A percentile compares a stretch with the other conserved stretches of the same genome.
phyloP scores from a whole-genome alignment of 2,329 filamentous ascomycete species.

The Diaporthe sp. region DNA sequence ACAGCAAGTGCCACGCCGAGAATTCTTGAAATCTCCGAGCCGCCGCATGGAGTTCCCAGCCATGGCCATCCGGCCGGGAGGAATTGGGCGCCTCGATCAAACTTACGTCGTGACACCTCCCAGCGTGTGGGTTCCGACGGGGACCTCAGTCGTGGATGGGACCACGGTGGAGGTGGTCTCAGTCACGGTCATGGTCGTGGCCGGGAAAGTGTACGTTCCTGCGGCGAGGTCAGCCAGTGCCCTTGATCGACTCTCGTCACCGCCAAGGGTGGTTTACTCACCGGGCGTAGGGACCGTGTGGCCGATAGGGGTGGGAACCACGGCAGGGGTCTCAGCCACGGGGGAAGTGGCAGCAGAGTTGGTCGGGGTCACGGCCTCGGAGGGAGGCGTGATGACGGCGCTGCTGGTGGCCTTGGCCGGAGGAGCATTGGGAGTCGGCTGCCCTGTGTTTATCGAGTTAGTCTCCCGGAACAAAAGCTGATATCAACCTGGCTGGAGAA shows the following conservation, averaged over 20 bases:
- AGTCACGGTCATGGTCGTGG: conserved; percentile 75
- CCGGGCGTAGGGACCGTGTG: conserved; percentile 70
- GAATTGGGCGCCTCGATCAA: background rate
- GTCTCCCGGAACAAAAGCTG: background rate
- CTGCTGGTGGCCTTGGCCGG: conserved; percentile 38
- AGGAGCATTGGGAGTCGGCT: conserved; percentile 35
- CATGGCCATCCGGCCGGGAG: background rate
- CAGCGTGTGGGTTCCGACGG: conserved; percentile 73
- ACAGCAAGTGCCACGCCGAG: background rate
- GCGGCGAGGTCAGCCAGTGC: background rate
- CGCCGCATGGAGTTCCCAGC: background rate
- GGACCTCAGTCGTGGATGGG: conserved; percentile 69
- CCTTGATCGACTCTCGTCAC: background rate
- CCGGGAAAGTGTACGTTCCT: conserved; percentile 79
- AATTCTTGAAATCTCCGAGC: background rate
- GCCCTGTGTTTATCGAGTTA: conserved; percentile 29
- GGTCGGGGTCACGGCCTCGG: conserved; percentile 43
- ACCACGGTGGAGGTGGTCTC: conserved; percentile 75
- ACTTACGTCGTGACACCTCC: conserved; percentile 75
- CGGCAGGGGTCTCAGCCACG: conserved; percentile 44
- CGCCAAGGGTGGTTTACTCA: background rate
- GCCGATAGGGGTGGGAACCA: conserved; percentile 62
- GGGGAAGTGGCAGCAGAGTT: conserved; percentile 49
- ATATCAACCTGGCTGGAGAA: background rate
- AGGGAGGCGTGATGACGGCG: conserved; percentile 42